These are phyloP conservation scores for Kluyveromyces lactis DNA, from an alignment of 805 yeast species.

Conservation along the genomic window DNA sequence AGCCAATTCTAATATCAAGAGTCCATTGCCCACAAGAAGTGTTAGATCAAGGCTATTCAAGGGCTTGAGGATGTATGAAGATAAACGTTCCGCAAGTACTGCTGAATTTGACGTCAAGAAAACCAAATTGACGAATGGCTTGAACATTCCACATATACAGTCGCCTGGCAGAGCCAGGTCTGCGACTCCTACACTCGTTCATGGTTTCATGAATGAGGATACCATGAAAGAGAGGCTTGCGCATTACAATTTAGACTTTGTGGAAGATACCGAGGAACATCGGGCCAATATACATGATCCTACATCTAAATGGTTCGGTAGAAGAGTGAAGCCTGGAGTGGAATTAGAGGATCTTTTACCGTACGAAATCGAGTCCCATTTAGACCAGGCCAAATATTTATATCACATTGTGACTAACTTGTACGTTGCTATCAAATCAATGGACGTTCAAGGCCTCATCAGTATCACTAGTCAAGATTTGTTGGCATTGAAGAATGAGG, in stretches of 20 bases:
- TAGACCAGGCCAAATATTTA: conserved; percentile 64
- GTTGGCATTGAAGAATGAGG: conserved; percentile 34
- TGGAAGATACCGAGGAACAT: conserved; percentile 33
- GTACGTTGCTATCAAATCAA: conserved; percentile 65
- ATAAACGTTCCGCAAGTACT: conserved; percentile 11
- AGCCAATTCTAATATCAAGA: background rate
- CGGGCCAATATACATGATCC: conserved; percentile 24
- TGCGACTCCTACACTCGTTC: conserved; percentile 19
- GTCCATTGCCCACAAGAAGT: conserved; percentile 21
- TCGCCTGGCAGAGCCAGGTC: conserved; percentile 12
- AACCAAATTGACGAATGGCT: conserved; percentile 6
- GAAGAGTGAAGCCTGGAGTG: conserved; percentile 28
- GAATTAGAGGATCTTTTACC: conserved; percentile 46
- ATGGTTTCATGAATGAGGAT: conserved; percentile 18
- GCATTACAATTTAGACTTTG: conserved; percentile 46
- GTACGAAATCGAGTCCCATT: conserved; percentile 58
- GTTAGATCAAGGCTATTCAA: conserved; percentile 14
- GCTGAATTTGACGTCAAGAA: conserved; percentile 13
- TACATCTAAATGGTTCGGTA: conserved; percentile 33
- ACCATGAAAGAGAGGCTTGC: conserved; percentile 25
- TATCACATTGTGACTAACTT: conserved; percentile 74
- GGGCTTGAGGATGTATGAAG: conserved; percentile 8
- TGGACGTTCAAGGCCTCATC: conserved; percentile 66
- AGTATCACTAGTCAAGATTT: conserved; percentile 62
- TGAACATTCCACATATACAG: background rate